Conservation (phyloP, 1,284 basidiomycete genomes). For the Clitocybe nebularis region DNA sequence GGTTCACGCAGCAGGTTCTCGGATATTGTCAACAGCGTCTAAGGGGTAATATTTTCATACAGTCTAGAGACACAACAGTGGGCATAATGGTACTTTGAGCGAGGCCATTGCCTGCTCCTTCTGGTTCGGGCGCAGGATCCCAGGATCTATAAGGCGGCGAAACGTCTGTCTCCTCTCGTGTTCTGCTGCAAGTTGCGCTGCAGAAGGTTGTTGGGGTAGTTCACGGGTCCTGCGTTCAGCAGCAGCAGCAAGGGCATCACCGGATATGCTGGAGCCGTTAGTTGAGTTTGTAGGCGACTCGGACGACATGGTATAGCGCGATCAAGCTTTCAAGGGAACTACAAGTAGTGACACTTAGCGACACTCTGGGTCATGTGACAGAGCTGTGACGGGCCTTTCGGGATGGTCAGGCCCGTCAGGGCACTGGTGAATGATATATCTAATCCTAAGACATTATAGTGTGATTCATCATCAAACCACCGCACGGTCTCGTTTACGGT, state of each 20-base stretch:
- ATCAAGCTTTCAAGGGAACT: too few relatives aligned
- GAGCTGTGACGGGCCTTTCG: too few relatives aligned
- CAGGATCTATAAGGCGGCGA: constrained; percentile 68
- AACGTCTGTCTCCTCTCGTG: constrained; percentile 67
- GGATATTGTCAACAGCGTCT: constrained; percentile 68
- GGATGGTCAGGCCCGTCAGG: too few relatives aligned
- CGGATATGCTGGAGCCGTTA: constrained; percentile 18
- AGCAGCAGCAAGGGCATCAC: constrained; percentile 39
- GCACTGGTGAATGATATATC: too few relatives aligned
- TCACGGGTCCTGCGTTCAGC: constrained; percentile 37
- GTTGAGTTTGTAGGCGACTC: background rate
- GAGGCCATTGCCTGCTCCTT: constrained; percentile 54
- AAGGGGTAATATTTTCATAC: constrained; percentile 14
- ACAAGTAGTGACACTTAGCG: too few relatives aligned
- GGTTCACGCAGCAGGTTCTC: constrained; percentile 71
- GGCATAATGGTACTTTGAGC: constrained; percentile 47
- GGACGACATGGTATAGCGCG: constrained; percentile 1
- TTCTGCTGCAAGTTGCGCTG: constrained; percentile 46
- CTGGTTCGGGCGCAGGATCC: constrained; percentile 71
- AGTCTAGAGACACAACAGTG: constrained; percentile 11
- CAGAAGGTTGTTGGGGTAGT: constrained; percentile 25
- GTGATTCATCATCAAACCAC: too few relatives aligned
- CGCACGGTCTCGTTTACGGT: too few relatives aligned
- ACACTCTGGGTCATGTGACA: too few relatives aligned
- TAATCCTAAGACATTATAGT: too few relatives aligned